These are phyloP conservation scores for Wickerhamomyces subpelliculosus DNA, from an alignment of 805 yeast genomes.

Conservation along the genomic window DNA sequence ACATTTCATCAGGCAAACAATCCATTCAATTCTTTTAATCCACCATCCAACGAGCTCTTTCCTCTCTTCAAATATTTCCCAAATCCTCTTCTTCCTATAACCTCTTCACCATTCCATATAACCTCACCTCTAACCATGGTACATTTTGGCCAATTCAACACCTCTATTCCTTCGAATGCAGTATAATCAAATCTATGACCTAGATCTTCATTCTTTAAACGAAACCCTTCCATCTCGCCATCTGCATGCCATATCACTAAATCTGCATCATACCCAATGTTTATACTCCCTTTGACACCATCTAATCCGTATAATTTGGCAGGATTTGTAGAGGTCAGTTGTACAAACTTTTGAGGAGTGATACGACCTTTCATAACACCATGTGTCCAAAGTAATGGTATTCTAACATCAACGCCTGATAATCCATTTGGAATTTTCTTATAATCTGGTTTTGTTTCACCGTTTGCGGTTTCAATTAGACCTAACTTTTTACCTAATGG, in stretches of 20 bases:
- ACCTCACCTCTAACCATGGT: constrained; percentile 33
- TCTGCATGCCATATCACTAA: constrained; percentile 41
- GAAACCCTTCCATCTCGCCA: constrained; percentile 23
- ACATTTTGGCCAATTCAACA: constrained; percentile 41
- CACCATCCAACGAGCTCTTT: constrained; percentile 14
- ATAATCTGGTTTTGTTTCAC: constrained; percentile 29
- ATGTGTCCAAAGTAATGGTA: constrained; percentile 35
- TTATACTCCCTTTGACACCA: constrained; percentile 34
- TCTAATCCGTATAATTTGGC: constrained; percentile 39
- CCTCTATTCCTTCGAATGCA: constrained; percentile 32
- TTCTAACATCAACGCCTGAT: constrained; percentile 42
- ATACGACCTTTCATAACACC: constrained; percentile 37
- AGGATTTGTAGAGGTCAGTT: constrained; percentile 37
- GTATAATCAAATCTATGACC: constrained; percentile 33
- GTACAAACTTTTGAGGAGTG: constrained; percentile 36
- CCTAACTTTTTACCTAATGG: constrained; percentile 37
- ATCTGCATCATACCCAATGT: constrained; percentile 44
- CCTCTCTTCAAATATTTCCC: constrained; percentile 25
- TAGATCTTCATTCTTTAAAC: constrained; percentile 23
- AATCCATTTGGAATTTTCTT: constrained; percentile 41
- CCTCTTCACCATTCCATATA: constrained; percentile 24
- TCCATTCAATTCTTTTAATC: constrained; percentile 17
- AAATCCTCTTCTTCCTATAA: constrained; percentile 10
- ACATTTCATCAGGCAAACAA: constrained; percentile 3
- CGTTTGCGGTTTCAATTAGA: constrained; percentile 26